These are phyloP conservation scores for Zopfia rhizophila DNA, from an alignment of 2,329 filamentous ascomycete species.

Conservation along the genomic window DNA sequence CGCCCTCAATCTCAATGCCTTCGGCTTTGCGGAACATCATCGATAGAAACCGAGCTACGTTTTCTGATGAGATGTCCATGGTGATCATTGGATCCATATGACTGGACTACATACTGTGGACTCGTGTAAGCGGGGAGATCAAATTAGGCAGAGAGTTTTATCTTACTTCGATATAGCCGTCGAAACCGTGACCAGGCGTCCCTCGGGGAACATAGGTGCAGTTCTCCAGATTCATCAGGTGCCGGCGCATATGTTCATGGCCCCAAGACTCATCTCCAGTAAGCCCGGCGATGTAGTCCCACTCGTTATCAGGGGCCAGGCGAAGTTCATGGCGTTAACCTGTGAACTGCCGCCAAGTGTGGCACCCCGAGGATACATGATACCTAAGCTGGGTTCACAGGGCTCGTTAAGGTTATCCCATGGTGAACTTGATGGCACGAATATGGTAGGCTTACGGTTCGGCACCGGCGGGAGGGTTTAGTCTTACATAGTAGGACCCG, in stretches of 20 bases:
- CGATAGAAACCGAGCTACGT: conserved; percentile 2
- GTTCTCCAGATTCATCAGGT: conserved; percentile 22
- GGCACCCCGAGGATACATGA: conserved; percentile 65
- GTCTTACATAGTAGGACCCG: conserved; percentile 14
- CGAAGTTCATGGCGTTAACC: conserved; percentile 69
- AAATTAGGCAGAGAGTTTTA: too few relatives aligned
- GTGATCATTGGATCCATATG: too few relatives aligned
- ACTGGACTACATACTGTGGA: too few relatives aligned
- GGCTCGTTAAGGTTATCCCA: too few relatives aligned
- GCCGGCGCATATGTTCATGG: conserved; percentile 36
- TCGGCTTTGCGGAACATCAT: conserved; percentile 6
- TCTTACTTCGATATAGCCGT: conserved; percentile 21
- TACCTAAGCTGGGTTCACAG: conserved; percentile 60
- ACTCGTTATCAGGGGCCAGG: conserved; percentile 68
- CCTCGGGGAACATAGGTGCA: conserved; percentile 22
- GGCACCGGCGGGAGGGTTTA: conserved; percentile 15
- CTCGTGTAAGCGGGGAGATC: too few relatives aligned
- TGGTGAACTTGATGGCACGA: too few relatives aligned
- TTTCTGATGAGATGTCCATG: neutral
- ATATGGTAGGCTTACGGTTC: conserved; percentile 24
- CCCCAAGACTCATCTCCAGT: conserved; percentile 58
- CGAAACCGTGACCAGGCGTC: conserved; percentile 26
- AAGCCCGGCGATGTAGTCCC: conserved; percentile 63
- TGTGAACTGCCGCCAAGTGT: conserved; percentile 65
- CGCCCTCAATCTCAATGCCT: conserved; percentile 5